These are phyloP conservation scores for Phenoliferia sp. DNA, from an alignment of 1,284 basidiomycete species.

Conservation along the genomic window DNA sequence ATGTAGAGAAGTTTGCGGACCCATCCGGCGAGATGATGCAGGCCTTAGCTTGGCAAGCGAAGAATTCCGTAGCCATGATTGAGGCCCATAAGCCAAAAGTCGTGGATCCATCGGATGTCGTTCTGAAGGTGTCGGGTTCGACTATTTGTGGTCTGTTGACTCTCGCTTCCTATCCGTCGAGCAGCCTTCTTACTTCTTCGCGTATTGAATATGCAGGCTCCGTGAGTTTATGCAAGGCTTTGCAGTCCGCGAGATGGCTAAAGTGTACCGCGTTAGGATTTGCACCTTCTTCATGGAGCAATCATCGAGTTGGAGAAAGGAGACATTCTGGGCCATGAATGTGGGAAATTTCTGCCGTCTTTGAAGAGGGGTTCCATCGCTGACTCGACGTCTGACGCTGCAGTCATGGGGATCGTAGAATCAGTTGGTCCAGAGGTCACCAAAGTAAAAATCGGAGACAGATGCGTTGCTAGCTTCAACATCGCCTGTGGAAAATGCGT, in stretches of 20 bases:
- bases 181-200: not conserved
- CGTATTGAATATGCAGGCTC: not conserved
- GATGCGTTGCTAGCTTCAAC: conserved; percentile 68
- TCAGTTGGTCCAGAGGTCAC: conserved; percentile 59
- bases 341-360: not conserved
- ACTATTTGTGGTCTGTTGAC: conserved; percentile 63
- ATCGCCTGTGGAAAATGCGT: conserved; percentile 67
- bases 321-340: conserved; percentile 61
- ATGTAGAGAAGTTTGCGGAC: conserved; percentile 14
- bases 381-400: not conserved
- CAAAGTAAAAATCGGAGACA: conserved; percentile 65
- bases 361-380: not conserved
- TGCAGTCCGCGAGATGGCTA: conserved; percentile 5
- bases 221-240: not conserved
- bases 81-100: conserved; percentile 52
- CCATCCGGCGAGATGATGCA: conserved; percentile 31
- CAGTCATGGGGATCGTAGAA: conserved; percentile 55
- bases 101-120: conserved; percentile 60
- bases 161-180: not conserved
- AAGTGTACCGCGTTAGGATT: conserved; percentile 47
- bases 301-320: conserved; percentile 64
- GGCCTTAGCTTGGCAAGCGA: conserved; percentile 65
- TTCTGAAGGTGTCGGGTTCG: conserved; percentile 62
- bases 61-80: conserved; percentile 45
- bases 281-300: conserved; percentile 61